Evolutionary conservation across 2,329 filamentous ascomycete species (phyloP).

Genomic region (Cladosporium sp.): DNA sequence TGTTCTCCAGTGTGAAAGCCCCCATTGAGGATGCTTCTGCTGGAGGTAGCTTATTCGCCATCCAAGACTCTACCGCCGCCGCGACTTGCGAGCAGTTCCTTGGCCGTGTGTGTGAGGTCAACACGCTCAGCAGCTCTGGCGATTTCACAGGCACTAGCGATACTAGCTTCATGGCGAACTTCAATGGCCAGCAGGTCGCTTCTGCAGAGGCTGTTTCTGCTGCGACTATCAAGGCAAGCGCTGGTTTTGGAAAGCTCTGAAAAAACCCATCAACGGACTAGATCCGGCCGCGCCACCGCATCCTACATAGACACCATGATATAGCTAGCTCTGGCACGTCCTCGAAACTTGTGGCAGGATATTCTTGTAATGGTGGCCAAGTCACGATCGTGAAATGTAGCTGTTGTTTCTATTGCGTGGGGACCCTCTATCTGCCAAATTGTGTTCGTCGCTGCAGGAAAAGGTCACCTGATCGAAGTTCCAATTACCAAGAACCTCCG

Average conservation of each 20-base stretch:
- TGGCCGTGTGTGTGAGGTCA: conserved; percentile 53
- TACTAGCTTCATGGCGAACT: conserved; percentile 52
- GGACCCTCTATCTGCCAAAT: no score
- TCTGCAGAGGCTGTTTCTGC: conserved; percentile 40
- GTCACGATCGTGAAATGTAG: no score
- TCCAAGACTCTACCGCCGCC: conserved; percentile 21
- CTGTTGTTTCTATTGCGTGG: no score
- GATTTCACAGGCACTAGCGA: conserved; percentile 34
- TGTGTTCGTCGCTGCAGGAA: not conserved
- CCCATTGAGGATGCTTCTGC: conserved; percentile 40
- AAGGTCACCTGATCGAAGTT: not conserved
- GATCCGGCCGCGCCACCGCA: no score
- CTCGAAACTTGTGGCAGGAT: not conserved
- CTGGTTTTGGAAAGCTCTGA: conserved; percentile 47
- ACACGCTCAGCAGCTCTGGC: conserved; percentile 37
- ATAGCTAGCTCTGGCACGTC: not conserved
- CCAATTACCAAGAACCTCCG: not conserved
- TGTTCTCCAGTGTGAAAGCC: conserved; percentile 56
- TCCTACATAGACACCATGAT: no score
- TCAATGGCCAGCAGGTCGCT: conserved; percentile 56
- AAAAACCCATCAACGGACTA: not conserved
- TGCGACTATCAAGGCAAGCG: conserved; percentile 41
- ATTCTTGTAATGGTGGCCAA: not conserved
- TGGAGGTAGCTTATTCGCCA: conserved; percentile 44
- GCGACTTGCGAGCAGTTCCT: conserved; percentile 34